phyloP scores from a whole-genome alignment of 2,329 filamentous ascomycete species.

The Chrysoporthe deuterocubensis region DNA sequence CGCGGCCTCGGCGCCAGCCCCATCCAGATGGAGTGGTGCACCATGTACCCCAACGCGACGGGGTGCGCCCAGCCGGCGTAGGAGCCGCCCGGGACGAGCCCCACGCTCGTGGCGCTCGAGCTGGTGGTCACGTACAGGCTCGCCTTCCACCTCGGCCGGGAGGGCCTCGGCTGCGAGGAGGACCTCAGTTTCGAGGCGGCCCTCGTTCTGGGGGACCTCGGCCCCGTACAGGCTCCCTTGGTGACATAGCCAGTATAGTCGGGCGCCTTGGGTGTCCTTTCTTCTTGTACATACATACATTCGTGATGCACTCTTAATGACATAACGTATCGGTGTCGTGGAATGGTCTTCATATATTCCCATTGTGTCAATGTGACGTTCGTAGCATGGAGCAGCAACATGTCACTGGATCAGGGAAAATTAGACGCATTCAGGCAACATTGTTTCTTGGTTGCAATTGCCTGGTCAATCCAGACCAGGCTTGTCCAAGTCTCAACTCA shows the following conservation, averaged over 20 bases:
- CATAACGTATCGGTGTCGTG: constrained; percentile 5
- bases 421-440: too few species aligned
- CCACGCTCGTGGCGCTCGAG: neutral
- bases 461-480: too few species aligned
- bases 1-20: constrained; percentile 66
- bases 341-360: neutral
- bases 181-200: neutral
- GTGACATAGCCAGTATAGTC: neutral
- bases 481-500: too few species aligned
- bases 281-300: constrained; percentile 4
- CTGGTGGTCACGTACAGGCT: neutral
- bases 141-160: neutral
- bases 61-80: constrained; percentile 45
- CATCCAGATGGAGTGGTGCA: constrained; percentile 75
- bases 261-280: neutral
- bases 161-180: neutral
- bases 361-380: neutral
- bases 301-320: neutral
- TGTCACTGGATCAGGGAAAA: too few species aligned
- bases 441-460: too few species aligned
- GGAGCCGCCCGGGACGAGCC: constrained; percentile 10
- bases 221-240: neutral
- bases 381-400: neutral
- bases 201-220: too few species aligned
- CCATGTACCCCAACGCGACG: constrained; percentile 58